These are phyloP conservation scores for Saksenaea oblongispora DNA, from an alignment of 371 early-diverging fungal genomes.

Conservation along the genomic window DNA sequence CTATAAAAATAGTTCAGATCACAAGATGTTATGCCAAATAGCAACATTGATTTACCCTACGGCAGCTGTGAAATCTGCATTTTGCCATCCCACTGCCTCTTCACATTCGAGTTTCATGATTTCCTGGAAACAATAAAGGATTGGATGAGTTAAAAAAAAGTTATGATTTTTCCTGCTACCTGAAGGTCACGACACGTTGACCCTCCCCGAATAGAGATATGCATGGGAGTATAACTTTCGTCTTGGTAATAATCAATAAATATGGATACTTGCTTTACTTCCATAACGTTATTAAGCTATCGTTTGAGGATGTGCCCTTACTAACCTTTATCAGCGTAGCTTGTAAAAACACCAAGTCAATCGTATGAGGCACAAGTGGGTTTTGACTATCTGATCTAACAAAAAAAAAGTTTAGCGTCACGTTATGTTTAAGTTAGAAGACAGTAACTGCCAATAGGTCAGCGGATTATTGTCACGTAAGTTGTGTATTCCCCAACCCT, in stretches of 20 bases:
- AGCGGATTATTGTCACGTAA: conserved; percentile 69
- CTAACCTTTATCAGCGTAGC: conserved; percentile 36
- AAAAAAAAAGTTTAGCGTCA: conserved; percentile 55
- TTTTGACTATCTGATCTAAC: conserved; percentile 51
- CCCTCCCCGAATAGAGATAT: conserved; percentile 74
- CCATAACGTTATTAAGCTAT: neutral
- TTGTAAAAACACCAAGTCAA: conserved; percentile 35
- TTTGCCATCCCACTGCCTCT: conserved; percentile 77
- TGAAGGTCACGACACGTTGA: conserved; percentile 67
- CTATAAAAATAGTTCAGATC: conserved; percentile 20
- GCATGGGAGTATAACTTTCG: conserved; percentile 91
- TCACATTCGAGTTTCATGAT: conserved; percentile 56
- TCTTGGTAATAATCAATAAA: conserved; percentile 83
- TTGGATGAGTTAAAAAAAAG: neutral
- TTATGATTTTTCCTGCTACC: conserved; percentile 7
- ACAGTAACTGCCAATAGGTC: conserved; percentile 86
- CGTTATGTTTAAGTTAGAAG: neutral
- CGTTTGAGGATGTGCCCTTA: neutral
- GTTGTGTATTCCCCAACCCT: conserved; percentile 65
- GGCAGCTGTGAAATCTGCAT: conserved; percentile 57
- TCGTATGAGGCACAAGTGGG: conserved; percentile 45
- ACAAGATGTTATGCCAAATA: conserved; percentile 10
- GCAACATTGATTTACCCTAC: conserved; percentile 38
- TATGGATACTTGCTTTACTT: conserved; percentile 62
- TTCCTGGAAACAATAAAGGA: conserved; percentile 31